Base-by-base conservation (phyloP, 805 yeast species). In the Peterozyma toletana region DNA sequence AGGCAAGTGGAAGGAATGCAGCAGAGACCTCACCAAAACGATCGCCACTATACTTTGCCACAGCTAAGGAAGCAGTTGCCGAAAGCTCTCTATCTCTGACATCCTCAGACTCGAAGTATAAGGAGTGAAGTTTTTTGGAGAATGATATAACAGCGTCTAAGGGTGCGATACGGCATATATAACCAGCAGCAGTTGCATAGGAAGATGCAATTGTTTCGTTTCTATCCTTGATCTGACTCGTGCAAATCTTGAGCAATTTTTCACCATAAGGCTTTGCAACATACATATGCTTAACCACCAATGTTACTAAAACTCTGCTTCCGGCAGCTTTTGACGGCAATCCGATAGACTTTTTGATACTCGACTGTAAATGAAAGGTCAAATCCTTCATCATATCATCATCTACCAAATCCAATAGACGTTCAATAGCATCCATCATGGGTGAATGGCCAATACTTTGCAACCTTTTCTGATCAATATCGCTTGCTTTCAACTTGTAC, bases 241-340 rank as follows among this genome's bases (percentile, higher is more conserved):
- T 54, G 40, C 88, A 75, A 2, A 78, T 67, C 38, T 72, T 72
- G 44, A 91, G 62, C 7, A 91, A 60, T n/a, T 66, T 62, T 44
- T 82, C 87, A 11, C 86, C 83, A 53, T 75, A 75, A 0, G 78
- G 67, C 45, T 67, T 63, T 2, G 63, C 53, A 14, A 73, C 49
- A 33, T 64, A 64, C 15, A 64, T 58, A 52, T 83, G 80, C 48
- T 82, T 74, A 10, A 78, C 65, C 0, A 85, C 75, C 39, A 88
- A 58, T 15, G 77, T 71, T 7, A 83, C 86, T 10, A 90, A 59
- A 0, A 89, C 81, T 48, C 80, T 74, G 5, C 95, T 77, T 0
- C 91, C 89, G 18, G 90, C 87, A 0, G 86, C 88, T 55, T 91
- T 88, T 0, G 97, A 87, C 0, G 98, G 97, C 11, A 93, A 67